Evolutionary conservation across 352 stramenopile species (phyloP).

Genomic region (Phytophthora sansomeana): DNA sequence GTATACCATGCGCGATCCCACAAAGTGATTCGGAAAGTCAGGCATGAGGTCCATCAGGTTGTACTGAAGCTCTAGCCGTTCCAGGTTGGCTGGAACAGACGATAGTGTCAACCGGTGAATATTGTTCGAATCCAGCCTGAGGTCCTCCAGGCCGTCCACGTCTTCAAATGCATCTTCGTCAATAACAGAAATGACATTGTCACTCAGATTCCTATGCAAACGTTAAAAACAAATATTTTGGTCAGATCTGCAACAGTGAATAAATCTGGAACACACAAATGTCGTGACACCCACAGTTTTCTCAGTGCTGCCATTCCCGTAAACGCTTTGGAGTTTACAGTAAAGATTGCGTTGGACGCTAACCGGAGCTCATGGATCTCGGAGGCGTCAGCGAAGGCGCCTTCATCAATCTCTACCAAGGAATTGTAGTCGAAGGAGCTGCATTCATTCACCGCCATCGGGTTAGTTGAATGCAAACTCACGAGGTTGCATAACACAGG

Average conservation of each 20-base stretch:
- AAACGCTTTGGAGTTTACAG: constrained; percentile 59
- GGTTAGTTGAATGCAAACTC: constrained; percentile 6
- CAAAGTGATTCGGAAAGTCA: constrained; percentile 42
- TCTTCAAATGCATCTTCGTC: constrained; percentile 55
- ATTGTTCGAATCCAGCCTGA: constrained; percentile 59
- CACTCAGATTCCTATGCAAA: constrained; percentile 56
- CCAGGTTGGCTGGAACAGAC: constrained; percentile 48
- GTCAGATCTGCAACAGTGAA: no score
- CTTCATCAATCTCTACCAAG: constrained; percentile 60
- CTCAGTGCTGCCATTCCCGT: constrained; percentile 58
- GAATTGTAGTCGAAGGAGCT: constrained; percentile 75
- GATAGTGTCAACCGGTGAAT: constrained; percentile 54
- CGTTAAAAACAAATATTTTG: no score
- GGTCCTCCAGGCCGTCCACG: constrained; percentile 48
- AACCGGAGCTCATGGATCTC: constrained; percentile 60
- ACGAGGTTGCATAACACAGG: neutral
- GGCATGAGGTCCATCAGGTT: constrained; percentile 69
- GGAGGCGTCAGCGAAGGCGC: constrained; percentile 52
- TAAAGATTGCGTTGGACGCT: constrained; percentile 69
- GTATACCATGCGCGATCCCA: constrained; percentile 44
- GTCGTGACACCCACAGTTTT: constrained; percentile 48
- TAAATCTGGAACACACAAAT: neutral
- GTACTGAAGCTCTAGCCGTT: constrained; percentile 54
- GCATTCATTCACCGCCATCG: neutral
- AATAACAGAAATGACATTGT: constrained; percentile 80